Evolutionary conservation across 2,329 filamentous ascomycete species (phyloP).

Genomic region (Acrocalymma vagum): DNA sequence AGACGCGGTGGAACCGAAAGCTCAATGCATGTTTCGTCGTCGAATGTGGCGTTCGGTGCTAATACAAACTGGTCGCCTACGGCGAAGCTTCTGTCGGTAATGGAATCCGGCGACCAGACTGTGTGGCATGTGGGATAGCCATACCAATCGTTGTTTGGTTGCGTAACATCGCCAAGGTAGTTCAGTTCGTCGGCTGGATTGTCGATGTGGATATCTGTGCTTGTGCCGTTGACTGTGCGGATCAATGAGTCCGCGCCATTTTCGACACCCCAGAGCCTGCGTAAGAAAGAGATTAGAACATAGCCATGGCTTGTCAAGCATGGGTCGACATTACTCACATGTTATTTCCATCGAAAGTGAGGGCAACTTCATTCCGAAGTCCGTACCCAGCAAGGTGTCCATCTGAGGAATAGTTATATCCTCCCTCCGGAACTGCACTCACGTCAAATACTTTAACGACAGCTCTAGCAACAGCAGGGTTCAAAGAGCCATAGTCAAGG

Average conservation of each 20-base stretch:
- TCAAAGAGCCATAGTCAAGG: conserved; percentile 62
- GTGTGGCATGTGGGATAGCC: conserved; percentile 76
- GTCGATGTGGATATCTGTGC: conserved; percentile 66
- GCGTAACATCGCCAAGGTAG: conserved; percentile 64
- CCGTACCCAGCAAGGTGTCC: conserved; percentile 67
- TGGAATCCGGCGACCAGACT: conserved; percentile 57
- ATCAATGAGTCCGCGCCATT: conserved; percentile 71
- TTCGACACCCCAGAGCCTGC: conserved; percentile 62
- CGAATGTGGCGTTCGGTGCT: conserved; percentile 26
- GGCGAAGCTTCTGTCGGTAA: conserved; percentile 23
- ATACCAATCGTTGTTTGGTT: conserved; percentile 61
- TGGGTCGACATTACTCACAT: conserved; percentile 49
- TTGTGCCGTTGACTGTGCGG: conserved; percentile 56
- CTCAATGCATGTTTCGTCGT: conserved; percentile 23
- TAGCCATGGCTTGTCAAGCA: conserved; percentile 2
- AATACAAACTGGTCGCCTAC: conserved; percentile 32
- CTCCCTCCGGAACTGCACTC: conserved; percentile 32
- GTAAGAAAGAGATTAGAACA: conserved; percentile 24
- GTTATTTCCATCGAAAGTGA: conserved; percentile 67
- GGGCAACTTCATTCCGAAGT: conserved; percentile 72
- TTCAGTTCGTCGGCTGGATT: conserved; percentile 78
- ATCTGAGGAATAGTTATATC: conserved; percentile 56
- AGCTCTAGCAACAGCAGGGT: conserved; percentile 63
- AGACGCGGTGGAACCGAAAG: conserved; percentile 16
- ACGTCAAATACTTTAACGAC: conserved; percentile 69